These are phyloP conservation scores for Annulohypoxylon moriforme DNA, from an alignment of 495 filamentous ascomycete genomes.

Conservation along the genomic window DNA sequence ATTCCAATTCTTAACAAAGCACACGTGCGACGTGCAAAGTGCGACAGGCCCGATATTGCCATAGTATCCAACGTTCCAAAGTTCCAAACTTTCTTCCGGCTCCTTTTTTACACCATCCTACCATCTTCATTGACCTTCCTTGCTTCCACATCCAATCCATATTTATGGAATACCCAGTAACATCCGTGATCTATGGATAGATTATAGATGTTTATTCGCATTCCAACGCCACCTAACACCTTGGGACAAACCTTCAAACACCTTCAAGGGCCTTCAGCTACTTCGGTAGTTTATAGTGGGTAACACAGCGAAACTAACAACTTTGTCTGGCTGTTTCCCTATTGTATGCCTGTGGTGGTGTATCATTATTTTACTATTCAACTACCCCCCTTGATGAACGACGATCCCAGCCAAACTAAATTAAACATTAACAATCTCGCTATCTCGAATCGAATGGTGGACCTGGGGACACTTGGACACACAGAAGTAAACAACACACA, in stretches of 20 bases:
- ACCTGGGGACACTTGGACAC: constrained; percentile 21
- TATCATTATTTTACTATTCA: constrained; percentile 19
- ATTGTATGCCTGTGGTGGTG: constrained; percentile 16
- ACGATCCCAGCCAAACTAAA: constrained; percentile 45
- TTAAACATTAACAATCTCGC: constrained; percentile 42
- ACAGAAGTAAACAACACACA: constrained; percentile 29
- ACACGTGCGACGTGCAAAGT: constrained; percentile 4
- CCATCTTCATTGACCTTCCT: background rate
- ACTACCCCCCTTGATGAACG: constrained; percentile 34
- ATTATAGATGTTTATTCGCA: constrained; percentile 3
- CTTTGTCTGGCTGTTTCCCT: constrained; percentile 9
- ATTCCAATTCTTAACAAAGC: constrained; percentile 10
- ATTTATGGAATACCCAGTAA: background rate
- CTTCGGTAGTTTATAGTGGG: constrained; percentile 40
- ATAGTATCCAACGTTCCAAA: background rate
- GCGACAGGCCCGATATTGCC: constrained; percentile 4
- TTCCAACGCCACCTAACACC: constrained; percentile 30
- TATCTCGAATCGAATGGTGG: constrained; percentile 29
- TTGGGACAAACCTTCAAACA: background rate
- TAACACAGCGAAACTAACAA: constrained; percentile 21
- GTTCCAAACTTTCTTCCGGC: background rate
- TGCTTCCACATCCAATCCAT: background rate
- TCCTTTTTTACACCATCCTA: background rate
- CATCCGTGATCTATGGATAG: background rate
- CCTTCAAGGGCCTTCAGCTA: too few species aligned